A percentile compares a stretch with the other conserved stretches of the same genome.
phyloP scores from a whole-genome alignment of 352 stramenopile genomes.

The Thalassiosira gravida region DNA sequence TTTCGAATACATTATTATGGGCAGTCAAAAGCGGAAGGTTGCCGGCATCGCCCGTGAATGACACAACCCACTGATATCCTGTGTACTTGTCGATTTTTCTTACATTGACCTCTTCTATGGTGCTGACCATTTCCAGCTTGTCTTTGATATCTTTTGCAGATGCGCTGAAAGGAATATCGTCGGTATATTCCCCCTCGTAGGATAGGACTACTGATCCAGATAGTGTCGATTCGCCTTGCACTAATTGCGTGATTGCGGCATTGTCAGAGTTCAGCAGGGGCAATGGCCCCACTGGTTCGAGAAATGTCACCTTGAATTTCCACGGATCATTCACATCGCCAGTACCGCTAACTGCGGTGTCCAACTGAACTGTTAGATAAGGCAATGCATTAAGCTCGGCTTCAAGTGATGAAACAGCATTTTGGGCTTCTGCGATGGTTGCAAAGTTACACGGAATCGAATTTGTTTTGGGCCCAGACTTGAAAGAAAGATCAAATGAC shows the following conservation, averaged over 20 bases:
- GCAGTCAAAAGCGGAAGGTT: conserved; percentile 91
- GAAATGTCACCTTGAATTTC: conserved; percentile 88
- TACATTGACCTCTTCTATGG: conserved; percentile 79
- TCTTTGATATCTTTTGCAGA: conserved; percentile 88
- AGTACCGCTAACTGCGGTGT: conserved; percentile 27
- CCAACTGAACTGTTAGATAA: conserved; percentile 42
- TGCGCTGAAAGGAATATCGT: conserved; percentile 91
- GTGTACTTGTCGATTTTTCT: conserved; percentile 68
- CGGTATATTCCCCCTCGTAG: conserved; percentile 90
- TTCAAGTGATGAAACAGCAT: conserved; percentile 27
- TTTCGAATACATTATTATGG: conserved; percentile 90
- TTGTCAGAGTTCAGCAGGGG: conserved; percentile 82
- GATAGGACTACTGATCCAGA: conserved; percentile 92
- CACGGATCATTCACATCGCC: conserved; percentile 35
- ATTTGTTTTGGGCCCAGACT: conserved; percentile 54
- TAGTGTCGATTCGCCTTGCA: conserved; percentile 88
- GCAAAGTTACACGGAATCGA: conserved; percentile 80
- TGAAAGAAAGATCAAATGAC: conserved; percentile 65
- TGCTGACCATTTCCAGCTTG: conserved; percentile 87
- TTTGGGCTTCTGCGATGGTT: conserved; percentile 27
- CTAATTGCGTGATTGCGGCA: conserved; percentile 67
- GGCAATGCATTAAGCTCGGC: conserved; percentile 49
- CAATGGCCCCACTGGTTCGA: conserved; percentile 90
- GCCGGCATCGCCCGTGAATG: conserved; percentile 94
- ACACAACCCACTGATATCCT: conserved; percentile 92